phyloP scores from a whole-genome alignment of 148 eudicot genomes.

The Dianthus caryophyllus region DNA sequence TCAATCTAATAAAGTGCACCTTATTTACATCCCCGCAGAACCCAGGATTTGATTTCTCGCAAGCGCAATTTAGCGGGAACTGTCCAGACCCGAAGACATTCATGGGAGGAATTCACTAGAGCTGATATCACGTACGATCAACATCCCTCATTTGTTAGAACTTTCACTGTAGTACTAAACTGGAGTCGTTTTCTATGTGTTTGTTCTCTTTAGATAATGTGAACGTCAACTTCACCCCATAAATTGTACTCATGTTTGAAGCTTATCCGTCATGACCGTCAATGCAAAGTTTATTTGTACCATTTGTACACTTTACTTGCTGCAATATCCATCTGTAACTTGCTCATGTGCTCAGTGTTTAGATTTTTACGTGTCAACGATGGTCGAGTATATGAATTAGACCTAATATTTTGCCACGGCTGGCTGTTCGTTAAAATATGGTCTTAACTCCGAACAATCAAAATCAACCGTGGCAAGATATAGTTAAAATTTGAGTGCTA shows the following conservation, averaged over 20 bases:
- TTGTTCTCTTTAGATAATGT: background rate
- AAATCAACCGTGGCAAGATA: too few species aligned
- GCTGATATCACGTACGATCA: background rate
- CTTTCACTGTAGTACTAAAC: background rate
- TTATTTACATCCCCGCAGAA: slow-evolving; percentile 46
- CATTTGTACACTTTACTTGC: background rate
- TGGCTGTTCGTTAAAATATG: too few species aligned
- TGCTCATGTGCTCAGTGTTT: too few species aligned
- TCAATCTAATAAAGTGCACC: background rate
- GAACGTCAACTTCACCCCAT: too few species aligned
- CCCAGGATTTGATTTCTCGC: slow-evolving; percentile 96
- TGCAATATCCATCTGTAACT: background rate
- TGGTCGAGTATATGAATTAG: too few species aligned
- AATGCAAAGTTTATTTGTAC: background rate
- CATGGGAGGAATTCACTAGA: slow-evolving; percentile 80
- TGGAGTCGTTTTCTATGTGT: background rate
- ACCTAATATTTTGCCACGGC: too few species aligned
- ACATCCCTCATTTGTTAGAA: slow-evolving; percentile 7
- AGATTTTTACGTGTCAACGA: too few species aligned
- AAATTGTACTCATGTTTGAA: background rate
- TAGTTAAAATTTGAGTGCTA: too few species aligned
- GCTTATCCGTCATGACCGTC: background rate
- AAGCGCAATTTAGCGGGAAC: slow-evolving; percentile 80
- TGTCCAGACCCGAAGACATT: slow-evolving; percentile 98
- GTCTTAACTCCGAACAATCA: too few species aligned